Percentiles rank a stretch among this genome's conserved stretches.
Evolutionary conservation across 345 rosid species (phyloP).

Genomic region (Aquilaria malaccensis): DNA sequence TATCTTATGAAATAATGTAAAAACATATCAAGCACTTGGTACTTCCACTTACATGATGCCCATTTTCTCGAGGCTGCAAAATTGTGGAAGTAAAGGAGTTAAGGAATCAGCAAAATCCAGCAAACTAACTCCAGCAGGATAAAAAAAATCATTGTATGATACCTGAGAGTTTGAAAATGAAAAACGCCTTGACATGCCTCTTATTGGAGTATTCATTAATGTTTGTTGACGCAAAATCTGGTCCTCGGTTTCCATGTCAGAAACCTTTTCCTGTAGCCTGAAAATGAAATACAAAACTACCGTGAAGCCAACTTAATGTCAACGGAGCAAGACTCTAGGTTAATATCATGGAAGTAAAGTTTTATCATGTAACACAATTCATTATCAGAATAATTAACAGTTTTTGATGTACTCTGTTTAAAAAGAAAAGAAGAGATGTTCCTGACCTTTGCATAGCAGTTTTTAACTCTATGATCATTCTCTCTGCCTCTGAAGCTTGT

Average conservation of each 20-base stretch:
- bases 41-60: conserved; percentile 47
- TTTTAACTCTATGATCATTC: conserved; percentile 81
- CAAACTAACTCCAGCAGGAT: neutral
- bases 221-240: conserved; percentile 64
- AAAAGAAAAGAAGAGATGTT: conserved; percentile 8
- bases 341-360: neutral
- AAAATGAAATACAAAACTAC: conserved; percentile 8
- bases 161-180: conserved; percentile 46
- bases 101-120: conserved; percentile 9
- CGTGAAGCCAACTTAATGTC: conserved; percentile 4
- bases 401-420: neutral
- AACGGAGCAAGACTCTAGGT: conserved; percentile 7
- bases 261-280: conserved; percentile 80
- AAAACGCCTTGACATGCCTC: conserved; percentile 49
- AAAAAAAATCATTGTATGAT: conserved; percentile 6
- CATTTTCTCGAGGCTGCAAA: conserved; percentile 67
- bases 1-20: conserved; percentile 4
- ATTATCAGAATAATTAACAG: neutral
- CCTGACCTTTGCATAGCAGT: conserved; percentile 70
- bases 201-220: conserved; percentile 38
- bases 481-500: conserved; percentile 74
- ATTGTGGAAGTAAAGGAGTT: conserved; percentile 9
- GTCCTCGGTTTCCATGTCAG: conserved; percentile 80
- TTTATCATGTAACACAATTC: neutral
- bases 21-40: conserved; percentile 10